A percentile compares a stretch with the other conserved stretches of the same genome.
phyloP scores from a whole-genome alignment of 257 asterid species.

The Solanum corneliomulleri region DNA sequence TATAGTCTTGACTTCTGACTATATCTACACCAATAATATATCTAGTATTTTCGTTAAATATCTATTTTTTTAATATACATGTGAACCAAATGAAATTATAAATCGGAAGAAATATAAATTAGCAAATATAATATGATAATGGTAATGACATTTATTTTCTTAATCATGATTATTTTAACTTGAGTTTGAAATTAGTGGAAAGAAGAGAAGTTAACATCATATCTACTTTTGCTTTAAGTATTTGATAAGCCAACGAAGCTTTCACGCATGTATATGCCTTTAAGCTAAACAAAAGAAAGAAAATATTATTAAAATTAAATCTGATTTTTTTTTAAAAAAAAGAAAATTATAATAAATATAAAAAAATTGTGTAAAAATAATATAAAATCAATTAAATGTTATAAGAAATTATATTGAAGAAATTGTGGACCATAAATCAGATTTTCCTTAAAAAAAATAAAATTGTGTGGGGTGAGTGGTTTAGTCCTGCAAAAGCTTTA shows the following conservation, averaged over 20 bases:
- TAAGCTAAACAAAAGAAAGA: not conserved
- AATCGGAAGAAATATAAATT: not conserved
- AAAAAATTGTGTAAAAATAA: not conserved
- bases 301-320: not conserved
- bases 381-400: not conserved
- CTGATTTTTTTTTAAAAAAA: no score
- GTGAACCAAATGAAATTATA: not conserved
- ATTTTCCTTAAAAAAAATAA: not conserved
- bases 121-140: not conserved
- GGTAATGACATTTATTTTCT: not conserved
- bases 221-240: constrained; percentile 5
- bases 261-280: constrained; percentile 5
- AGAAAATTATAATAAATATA: not conserved
- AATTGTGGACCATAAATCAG: not conserved
- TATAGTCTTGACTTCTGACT: not conserved
- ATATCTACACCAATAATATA: not conserved
- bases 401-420: not conserved
- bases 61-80: not conserved
- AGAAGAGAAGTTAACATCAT: not conserved
- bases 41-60: not conserved
- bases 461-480: not conserved
- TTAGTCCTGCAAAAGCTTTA: not conserved
- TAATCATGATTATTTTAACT: not conserved
- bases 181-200: not conserved
- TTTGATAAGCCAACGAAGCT: constrained; percentile 4